Base-by-base conservation (phyloP, 208 protist species). In the Tritrichomonas musculus region DNA sequence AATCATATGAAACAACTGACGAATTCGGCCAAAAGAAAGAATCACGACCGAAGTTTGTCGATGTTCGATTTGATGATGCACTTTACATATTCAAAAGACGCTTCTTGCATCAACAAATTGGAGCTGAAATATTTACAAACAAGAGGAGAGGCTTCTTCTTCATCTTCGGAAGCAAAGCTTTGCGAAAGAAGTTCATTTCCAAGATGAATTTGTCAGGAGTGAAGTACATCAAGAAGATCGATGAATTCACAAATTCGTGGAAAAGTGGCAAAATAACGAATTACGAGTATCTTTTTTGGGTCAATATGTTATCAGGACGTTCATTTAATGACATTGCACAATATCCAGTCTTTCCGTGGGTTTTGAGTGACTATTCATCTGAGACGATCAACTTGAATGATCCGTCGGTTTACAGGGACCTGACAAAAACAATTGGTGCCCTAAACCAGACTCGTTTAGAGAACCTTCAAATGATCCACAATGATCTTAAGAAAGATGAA, bases 341-440 rank as follows among this genome's bases (percentile, higher is more conserved):
- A 57, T 93, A 93, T 93, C 92, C 92, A 60, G 30, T 93, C 22
- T 92, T 95, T 36, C 95, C 95, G 0, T 96, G 95, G 95, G 93
- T 96, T n/a, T 49, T 96, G 47, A 60, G 64, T 8, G 94, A 96
- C 75, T 96, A 96, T 92, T 17, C 39, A 33, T 92, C 50, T 39
- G 25, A 55, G 5, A 30, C 0, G 8, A 39, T 93, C 20, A 27
- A 93, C 36, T 27, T 93, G 1, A n/a, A 75, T n/a, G 60, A 75
- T 44, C 4, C 20, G 41, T 39, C 50, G 1, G 69, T 39, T 30
- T 93, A 57, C n/a, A 27, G 92, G 27, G 92, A 93, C 39, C 57
- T 93, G 11, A 20, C 14, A 39, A 41, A 69, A 41, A 25, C 53
- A 44, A 41, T 93, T 75, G 92, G 92, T 22, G 41, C 41, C 11